Percentiles rank a stretch among this genome's conserved stretches.
phyloP scores from a whole-genome alignment of 306 rosid genomes.

The Sicyos baderoa region DNA sequence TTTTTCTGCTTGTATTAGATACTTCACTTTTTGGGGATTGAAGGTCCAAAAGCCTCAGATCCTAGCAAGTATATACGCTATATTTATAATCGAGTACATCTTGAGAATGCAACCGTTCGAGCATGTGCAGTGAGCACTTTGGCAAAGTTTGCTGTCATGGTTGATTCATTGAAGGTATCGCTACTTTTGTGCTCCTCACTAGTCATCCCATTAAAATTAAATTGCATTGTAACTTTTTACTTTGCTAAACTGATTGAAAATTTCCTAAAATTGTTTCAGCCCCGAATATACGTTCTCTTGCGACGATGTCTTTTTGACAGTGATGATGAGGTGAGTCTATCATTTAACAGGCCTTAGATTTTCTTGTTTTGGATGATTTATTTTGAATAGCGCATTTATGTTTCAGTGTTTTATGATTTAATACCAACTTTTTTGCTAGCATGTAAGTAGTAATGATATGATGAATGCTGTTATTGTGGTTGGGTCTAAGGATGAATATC shows the following conservation, averaged over 20 bases:
- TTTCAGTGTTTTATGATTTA: not conserved
- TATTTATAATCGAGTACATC: conserved; percentile 95
- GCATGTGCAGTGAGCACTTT: conserved; percentile 96
- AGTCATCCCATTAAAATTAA: not conserved
- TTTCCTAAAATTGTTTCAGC: conserved; percentile 47
- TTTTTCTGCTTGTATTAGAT: conserved; percentile 39
- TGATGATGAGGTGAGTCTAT: conserved; percentile 77
- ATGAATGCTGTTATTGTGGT: not conserved
- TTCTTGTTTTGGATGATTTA: too few species aligned
- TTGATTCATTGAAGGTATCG: conserved; percentile 74
- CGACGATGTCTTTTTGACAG: conserved; percentile 89
- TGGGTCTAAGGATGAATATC: not conserved
- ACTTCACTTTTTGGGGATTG: conserved; percentile 90
- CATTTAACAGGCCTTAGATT: conserved; percentile 1
- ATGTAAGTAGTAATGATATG: not conserved
- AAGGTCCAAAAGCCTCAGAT: conserved; percentile 95
- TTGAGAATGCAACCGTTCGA: conserved; percentile 94
- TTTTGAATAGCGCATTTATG: not conserved
- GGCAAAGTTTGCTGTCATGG: conserved; percentile 90
- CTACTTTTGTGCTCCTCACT: not conserved
- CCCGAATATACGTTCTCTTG: conserved; percentile 73
- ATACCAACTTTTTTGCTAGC: not conserved
- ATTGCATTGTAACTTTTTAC: not conserved
- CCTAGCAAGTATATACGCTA: too few species aligned
- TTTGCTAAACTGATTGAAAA: conserved; percentile 24